Base-by-base conservation (phyloP, 768 basidiomycete species). In the Paxillus rubicundulus region DNA sequence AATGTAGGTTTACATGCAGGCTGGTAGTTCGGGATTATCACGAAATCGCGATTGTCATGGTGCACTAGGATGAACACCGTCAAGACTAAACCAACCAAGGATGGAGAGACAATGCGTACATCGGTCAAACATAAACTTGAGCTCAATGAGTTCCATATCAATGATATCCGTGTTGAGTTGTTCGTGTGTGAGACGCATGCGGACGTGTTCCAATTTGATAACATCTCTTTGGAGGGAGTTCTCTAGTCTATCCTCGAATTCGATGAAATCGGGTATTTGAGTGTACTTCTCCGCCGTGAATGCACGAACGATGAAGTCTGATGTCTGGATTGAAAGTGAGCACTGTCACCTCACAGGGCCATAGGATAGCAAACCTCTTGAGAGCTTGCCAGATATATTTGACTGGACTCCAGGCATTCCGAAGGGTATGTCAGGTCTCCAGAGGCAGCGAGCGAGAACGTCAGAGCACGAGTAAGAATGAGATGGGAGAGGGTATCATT, bases 401-500 rank as follows among this genome's bases (percentile, higher is more conserved):
- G 87, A 50, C 85, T 87, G 4, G 87, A 78, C 63, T 91, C 89
- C 36, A 89, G 60, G 64, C 87, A 89, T 67, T 92, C 91, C 13
- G 85, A 78, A 20, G 82, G 75, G 67, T 83, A 80, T 1, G 89
- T 86, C 27, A 93, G 67, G 61, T 93, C 91, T 8, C 91, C 91
- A 13, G 74, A 79, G 4, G 87, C 76, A 40, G 88, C 85, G 36
- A 87, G 71, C 3, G 89, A 91, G 73, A 92, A 95, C 0, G 84
- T 88, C 18, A 85, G 82, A 10, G 86, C 81, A 18, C 92, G 81
- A 17, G 88, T 82, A 38, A 93, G 78, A 47, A 93, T 70, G 49
- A 91, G 80, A 64, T 96, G 90, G 2, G 90, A 91, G 8, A 97
- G 75, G 1, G 94, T 96, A 62, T 97, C 94, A 52, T 87, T 81